Evolutionary conservation across 805 yeast species (phyloP), one percentile per base, ranked within the genome.

Genomic region (Wickerhamomyces xylosicus): DNA sequence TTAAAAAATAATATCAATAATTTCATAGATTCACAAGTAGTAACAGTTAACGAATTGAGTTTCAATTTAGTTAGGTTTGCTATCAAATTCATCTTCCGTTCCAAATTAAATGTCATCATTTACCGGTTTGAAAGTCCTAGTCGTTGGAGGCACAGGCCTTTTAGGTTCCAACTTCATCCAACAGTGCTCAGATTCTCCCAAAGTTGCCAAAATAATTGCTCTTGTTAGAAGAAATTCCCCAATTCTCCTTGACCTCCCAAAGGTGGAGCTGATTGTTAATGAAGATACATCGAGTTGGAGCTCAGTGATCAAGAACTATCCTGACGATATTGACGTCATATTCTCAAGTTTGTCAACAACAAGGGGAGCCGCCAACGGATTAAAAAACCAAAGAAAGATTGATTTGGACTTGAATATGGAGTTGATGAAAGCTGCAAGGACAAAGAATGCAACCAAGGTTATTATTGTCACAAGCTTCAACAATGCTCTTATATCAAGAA

Each of bases 261-360:
- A 65, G 45, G 56, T 73, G 11, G 53, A 49, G 3, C 41, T 67
- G 2, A 48, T 74, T 3, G 60, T 72, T 15, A 75, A 72, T 34
- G 41, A 56, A 6, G 75, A 78, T 45, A 50, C 69, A 5, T 52
- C 48, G 1, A 63, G 67, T 32, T 83, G 90, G 87, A 57, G 59
- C 2, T 52, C 49, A 6, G 36, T 65, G 16, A 60, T 74, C 44
- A 20, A 28, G 10, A 48, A 15, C 3, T 9, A 20, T 6, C 20
- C 36, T 3, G 28, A 19, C 2, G 15, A 27, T 3, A 21, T 40
- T 21, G 50, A 49, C 29, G 62, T 65, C 5, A 63, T 79, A 33
- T 72, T 81, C 45, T 72, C 82, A 3, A 73, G 78, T 1, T 72
- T 86, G 50, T 95, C 87, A 4, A 79, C 94, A 6, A 83, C 90